A percentile compares a stretch with the other conserved stretches of the same genome.
These are phyloP conservation scores for Ustilago vetiveriae DNA, from an alignment of 1,284 basidiomycete species.

Conservation along the genomic window DNA sequence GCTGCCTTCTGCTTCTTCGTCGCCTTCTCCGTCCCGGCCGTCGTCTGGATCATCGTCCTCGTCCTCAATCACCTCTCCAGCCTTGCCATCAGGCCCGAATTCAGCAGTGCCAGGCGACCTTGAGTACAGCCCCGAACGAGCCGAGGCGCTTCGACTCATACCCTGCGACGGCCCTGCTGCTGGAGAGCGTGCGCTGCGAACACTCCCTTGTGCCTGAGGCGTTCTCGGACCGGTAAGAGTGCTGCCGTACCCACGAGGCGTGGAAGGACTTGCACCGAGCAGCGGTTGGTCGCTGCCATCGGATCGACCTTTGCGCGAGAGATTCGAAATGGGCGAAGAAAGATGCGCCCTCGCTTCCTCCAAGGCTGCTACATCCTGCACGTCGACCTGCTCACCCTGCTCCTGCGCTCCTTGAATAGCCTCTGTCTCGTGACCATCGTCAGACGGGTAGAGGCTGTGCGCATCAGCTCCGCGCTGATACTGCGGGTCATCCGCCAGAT, in stretches of 20 bases:
- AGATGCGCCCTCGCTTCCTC: constrained; percentile 7
- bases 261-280: constrained; percentile 14
- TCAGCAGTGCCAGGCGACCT: constrained; percentile 32
- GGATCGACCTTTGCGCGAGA: neutral
- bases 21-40: constrained; percentile 12
- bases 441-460: constrained; percentile 30
- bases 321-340: constrained; percentile 17
- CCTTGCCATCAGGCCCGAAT: constrained; percentile 7
- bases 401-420: neutral
- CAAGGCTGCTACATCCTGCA: constrained; percentile 7
- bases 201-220: constrained; percentile 17
- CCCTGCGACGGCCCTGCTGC: constrained; percentile 1
- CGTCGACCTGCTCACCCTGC: neutral
- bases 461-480: constrained; percentile 38
- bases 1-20: constrained; percentile 32
- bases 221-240: constrained; percentile 19
- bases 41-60: constrained; percentile 16
- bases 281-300: constrained; percentile 29
- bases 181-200: constrained; percentile 21
- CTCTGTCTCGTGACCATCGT: constrained; percentile 12
- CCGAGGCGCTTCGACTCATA: constrained; percentile 31
- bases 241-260: constrained; percentile 29
- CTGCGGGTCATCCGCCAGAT: constrained; percentile 23
- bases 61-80: constrained; percentile 7
- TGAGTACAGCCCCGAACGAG: constrained; percentile 29